Evolutionary conservation across 306 rosid genomes (phyloP).

Genomic region (Lathyrus tuberosus): DNA sequence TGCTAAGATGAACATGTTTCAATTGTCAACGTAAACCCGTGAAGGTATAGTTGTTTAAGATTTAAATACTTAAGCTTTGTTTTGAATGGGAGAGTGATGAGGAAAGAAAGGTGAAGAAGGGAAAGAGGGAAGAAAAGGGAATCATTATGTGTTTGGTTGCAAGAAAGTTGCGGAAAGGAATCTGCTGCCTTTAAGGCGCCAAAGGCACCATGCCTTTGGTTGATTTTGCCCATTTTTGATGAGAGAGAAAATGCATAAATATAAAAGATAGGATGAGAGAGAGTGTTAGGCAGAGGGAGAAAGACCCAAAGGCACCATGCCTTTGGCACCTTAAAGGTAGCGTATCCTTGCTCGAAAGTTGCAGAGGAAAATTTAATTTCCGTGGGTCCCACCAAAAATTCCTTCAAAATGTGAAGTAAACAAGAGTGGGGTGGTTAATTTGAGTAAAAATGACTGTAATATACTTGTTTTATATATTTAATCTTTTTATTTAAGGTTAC

Average conservation of each 20-base stretch:
- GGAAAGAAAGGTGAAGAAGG: not conserved
- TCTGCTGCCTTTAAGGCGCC: too few species aligned
- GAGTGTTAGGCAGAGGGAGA: too few species aligned
- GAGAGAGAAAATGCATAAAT: too few species aligned
- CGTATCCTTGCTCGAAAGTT: too few species aligned
- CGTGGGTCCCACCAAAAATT: not conserved
- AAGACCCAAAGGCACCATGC: too few species aligned
- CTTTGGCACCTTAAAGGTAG: too few species aligned
- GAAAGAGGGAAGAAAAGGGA: not conserved
- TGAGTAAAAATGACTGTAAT: not conserved
- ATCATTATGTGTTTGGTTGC: not conserved
- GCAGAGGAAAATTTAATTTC: too few species aligned
- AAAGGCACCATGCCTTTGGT: too few species aligned
- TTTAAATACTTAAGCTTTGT: not conserved
- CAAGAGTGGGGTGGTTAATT: not conserved
- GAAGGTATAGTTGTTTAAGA: not conserved
- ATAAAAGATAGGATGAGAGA: too few species aligned
- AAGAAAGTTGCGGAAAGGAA: not conserved
- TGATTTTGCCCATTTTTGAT: too few species aligned
- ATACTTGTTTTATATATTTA: not conserved
- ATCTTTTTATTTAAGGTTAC: not conserved
- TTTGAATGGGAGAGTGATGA: not conserved
- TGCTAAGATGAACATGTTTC: constrained; percentile 17
- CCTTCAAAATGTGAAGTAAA: not conserved
- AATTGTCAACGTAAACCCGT: not conserved